Evolutionary conservation across 768 basidiomycete species (phyloP), one percentile per base, ranked within the genome.

Genomic region (Royoungia palumana): DNA sequence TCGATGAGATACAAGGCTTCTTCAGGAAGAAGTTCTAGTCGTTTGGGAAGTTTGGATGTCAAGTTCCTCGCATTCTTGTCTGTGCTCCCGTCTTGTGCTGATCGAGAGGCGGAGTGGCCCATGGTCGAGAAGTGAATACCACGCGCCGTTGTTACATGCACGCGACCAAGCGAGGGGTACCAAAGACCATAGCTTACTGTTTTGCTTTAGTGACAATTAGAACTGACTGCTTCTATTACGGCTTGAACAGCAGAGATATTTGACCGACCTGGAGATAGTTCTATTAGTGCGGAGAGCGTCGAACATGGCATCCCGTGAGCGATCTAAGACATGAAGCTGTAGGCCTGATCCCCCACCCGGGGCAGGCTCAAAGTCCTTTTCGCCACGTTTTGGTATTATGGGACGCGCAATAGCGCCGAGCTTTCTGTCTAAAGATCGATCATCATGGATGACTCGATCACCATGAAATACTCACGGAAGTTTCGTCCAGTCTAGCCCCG

Each of bases 321-420:
- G 78, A 46, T 89, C 84, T 19, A 98, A 77, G 51, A 90, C 80
- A 69, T 91, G 86, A 22, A 82, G 69, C 61, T 98, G 96, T 12
- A 91, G 72, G 12, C 79, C 81, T 11, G 89, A 85, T 6, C 86
- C 88, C 10, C 80, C 63, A 9, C 72, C 73, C 19, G 71, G 60
- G 56, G 75, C 74, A 2, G 96, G 96, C 64, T 98, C 95, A 56
- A 93, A 98, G 55, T 98, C 94, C 64, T 99, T 98, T 69, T 98
- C 96, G 2, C 96, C 96, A 22, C 96, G 81, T 67, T 90, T 94
- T 6, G 96, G 96, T 43, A 99, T 94, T 6, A 88, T 74, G 3
- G 87, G 88, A 35, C 84, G 78, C 5, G 68, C 59, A 14, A 67
- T 53, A 14, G 58, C 57, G 10, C 58, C 66, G 35, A 44, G 17